Conservation (phyloP, 208 protist genomes). For the Zelonia costaricensis region DNA sequence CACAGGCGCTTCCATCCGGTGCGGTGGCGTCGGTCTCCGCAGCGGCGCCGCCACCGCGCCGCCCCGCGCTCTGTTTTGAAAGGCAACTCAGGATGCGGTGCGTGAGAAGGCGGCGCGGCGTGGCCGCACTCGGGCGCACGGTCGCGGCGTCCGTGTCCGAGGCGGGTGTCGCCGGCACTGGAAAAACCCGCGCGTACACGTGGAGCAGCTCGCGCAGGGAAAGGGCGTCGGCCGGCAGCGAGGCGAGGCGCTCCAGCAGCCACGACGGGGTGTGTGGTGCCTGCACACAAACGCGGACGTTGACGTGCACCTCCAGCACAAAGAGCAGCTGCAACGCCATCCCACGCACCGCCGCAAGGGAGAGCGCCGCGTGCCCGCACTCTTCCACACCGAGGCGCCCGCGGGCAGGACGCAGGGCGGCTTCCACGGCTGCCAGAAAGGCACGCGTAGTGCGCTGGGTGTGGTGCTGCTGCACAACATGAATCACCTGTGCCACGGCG, state of each 20-base stretch:
- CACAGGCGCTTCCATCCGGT: no score
- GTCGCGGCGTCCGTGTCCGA: background rate
- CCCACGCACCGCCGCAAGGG: background rate
- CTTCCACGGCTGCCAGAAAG: slow-evolving; percentile 23
- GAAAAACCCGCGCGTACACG: slow-evolving; percentile 12
- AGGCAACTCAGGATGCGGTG: no score
- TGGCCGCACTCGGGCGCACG: background rate
- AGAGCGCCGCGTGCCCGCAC: no score
- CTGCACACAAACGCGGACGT: slow-evolving; percentile 1
- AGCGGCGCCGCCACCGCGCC: no score
- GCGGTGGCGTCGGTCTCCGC: no score
- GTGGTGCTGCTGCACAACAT: slow-evolving; percentile 16
- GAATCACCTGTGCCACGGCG: slow-evolving; percentile 6
- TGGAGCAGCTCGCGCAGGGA: slow-evolving; percentile 9
- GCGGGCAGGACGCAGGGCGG: no score
- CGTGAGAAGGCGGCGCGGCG: no score
- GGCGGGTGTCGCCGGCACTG: background rate
- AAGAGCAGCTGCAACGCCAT: slow-evolving; percentile 9
- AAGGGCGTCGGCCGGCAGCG: background rate
- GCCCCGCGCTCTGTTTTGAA: no score
- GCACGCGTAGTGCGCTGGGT: slow-evolving; percentile 28
- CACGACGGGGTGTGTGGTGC: slow-evolving; percentile 17
- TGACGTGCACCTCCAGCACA: slow-evolving; percentile 20
- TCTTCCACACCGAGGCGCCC: no score
- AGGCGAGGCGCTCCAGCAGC: background rate